These are phyloP conservation scores for Naganishia vishniacii DNA, from an alignment of 768 basidiomycete species.

Conservation along the genomic window DNA sequence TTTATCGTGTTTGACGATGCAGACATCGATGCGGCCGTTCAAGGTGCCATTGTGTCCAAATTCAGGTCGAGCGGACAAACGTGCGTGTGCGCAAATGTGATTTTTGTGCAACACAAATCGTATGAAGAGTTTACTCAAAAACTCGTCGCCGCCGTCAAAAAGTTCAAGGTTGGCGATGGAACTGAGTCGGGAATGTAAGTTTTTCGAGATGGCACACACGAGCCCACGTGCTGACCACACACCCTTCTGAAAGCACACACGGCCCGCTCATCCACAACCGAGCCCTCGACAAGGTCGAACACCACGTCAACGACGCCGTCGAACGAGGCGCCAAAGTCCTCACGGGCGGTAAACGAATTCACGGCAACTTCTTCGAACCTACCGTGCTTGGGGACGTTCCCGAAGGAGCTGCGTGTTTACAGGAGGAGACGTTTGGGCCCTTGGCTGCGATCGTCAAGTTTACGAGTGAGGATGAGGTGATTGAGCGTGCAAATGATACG, in stretches of 20 bases:
- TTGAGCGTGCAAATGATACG: constrained; percentile 67
- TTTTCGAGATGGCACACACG: neutral
- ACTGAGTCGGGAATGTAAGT: constrained; percentile 69
- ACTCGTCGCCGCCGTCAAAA: constrained; percentile 60
- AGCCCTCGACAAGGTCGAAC: constrained; percentile 75
- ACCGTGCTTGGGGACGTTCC: constrained; percentile 86
- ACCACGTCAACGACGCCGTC: constrained; percentile 83
- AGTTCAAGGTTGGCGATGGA: constrained; percentile 75
- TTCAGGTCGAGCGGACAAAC: constrained; percentile 48
- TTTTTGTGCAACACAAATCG: constrained; percentile 56
- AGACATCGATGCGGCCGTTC: constrained; percentile 83
- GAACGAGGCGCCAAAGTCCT: constrained; percentile 77
- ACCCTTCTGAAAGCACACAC: constrained; percentile 58
- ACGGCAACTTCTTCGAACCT: constrained; percentile 70
- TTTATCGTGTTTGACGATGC: constrained; percentile 98
- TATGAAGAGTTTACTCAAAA: constrained; percentile 88
- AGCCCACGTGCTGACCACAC: neutral
- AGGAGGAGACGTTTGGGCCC: constrained; percentile 91
- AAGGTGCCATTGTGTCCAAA: constrained; percentile 55
- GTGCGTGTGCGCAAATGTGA: constrained; percentile 45
- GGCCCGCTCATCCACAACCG: constrained; percentile 87
- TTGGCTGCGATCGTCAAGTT: constrained; percentile 64
- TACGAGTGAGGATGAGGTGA: constrained; percentile 87
- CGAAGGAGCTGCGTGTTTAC: constrained; percentile 53
- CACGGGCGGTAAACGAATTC: constrained; percentile 72